Base-by-base conservation (phyloP, 2,329 filamentous ascomycete genomes). In the Monilinia fructigena region DNA sequence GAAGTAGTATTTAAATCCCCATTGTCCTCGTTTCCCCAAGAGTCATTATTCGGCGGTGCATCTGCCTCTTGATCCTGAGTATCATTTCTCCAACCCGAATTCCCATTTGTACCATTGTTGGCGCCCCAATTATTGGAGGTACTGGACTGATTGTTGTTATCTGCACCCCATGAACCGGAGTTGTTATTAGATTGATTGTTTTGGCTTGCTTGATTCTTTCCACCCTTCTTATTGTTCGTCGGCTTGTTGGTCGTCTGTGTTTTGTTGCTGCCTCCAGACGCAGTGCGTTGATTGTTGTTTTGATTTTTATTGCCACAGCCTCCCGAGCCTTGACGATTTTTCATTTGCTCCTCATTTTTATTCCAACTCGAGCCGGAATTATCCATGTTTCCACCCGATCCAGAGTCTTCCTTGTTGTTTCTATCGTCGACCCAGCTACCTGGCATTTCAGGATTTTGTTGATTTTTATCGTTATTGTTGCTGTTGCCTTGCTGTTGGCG, bases 361-460 rank as follows among this genome's bases (percentile, higher is more conserved):
- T 48, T 48, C 55, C 63, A 66, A 18, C 26, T n/a, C 1, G 47
- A 54, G 28, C 45, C 35, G 16, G 26, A 54, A 48, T 47, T 38
- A n/a, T 40, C 42, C 42, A 58, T 67, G 18, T 59, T 47, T 12
- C 47, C 42, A 18, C 20, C 47, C 38, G 28, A 20, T 31, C 52
- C 45, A 18, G 55, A 54, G 12, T 45, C 55, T 60, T 40, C 55
- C 12, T 67, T 52, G 4, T 66, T 63, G 38, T 56, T 63, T 38
- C 28, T n/a, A 38, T 68, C 60, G 52, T 70, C 63, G 12, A 58
- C 28, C 68, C 69, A 70, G 12, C 55, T 40, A 52, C 68, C 68
- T n/a, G 68, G 68, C 63, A 70, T 65, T 31, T 55, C 35, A n/a
- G 45, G 40, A 38, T 18, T 47, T 38, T 64, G 66, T 55, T 48